Evolutionary conservation across 345 rosid species (phyloP).

Genomic region (Bretschneidera sinensis): DNA sequence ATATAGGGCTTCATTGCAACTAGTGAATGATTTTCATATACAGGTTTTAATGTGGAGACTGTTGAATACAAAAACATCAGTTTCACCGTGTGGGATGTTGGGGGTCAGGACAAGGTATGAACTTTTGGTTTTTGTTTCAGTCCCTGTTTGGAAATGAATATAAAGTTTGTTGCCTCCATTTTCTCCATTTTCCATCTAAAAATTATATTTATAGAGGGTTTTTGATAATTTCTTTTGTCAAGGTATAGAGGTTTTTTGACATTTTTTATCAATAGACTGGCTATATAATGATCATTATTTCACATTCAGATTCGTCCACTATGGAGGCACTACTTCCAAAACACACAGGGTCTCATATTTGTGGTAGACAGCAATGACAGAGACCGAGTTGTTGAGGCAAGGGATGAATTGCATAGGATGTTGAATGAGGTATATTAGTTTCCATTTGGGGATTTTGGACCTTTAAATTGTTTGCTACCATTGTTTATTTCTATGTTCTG

Average conservation of each 20-base stretch:
- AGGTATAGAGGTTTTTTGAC: neutral
- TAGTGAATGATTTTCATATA: neutral
- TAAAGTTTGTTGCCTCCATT: no score
- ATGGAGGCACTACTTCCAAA: constrained; percentile 91
- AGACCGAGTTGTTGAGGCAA: no score
- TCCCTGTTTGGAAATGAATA: no score
- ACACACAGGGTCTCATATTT: constrained; percentile 80
- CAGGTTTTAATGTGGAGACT: constrained; percentile 89
- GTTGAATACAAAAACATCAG: constrained; percentile 88
- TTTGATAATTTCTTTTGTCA: no score
- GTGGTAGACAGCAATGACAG: constrained; percentile 91
- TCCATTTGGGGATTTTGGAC: neutral
- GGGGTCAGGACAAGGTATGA: constrained; percentile 84
- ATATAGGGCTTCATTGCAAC: no score
- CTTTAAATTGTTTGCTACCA: neutral
- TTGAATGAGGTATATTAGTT: constrained; percentile 61
- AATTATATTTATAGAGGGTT: no score
- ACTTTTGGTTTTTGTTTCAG: no score
- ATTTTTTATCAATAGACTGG: neutral
- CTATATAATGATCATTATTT: neutral
- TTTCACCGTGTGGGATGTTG: constrained; percentile 96
- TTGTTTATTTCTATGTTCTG: no score
- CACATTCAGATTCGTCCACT: constrained; percentile 61
- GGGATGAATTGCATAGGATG: constrained; percentile 91
- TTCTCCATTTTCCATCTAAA: no score